These are phyloP conservation scores for Diaporthe sp. DNA, from an alignment of 2,329 filamentous ascomycete species.

Conservation along the genomic window DNA sequence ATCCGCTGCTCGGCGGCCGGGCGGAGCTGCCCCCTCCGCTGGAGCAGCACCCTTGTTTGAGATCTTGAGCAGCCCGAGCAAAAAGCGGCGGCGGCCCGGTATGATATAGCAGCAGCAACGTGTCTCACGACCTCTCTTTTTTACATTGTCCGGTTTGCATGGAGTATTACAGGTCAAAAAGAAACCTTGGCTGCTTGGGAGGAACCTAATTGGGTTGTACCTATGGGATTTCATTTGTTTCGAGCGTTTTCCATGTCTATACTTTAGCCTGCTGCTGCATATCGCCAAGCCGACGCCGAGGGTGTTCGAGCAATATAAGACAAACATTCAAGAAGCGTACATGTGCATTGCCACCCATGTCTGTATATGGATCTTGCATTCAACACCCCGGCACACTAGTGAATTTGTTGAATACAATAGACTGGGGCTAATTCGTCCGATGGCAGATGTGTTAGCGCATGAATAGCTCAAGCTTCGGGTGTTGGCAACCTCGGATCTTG, in stretches of 20 bases:
- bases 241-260: not conserved
- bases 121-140: not conserved
- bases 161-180: not conserved
- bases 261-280: not conserved
- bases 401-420: not conserved
- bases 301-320: not conserved
- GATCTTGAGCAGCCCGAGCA: not conserved
- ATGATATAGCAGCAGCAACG: not conserved
- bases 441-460: not conserved
- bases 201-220: not conserved
- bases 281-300: not conserved
- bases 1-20: slow-evolving; percentile 13
- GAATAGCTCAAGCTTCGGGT: not conserved
- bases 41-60: slow-evolving; percentile 32
- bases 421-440: not conserved
- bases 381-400: not conserved
- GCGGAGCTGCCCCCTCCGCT: slow-evolving; percentile 30
- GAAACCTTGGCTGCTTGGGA: not conserved
- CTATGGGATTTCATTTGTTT: not conserved
- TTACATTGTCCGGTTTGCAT: not conserved
- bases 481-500: not conserved
- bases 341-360: not conserved
- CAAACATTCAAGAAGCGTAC: not conserved
- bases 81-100: not conserved
- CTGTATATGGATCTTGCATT: not conserved